Evolutionary conservation across 768 basidiomycete species (phyloP), one percentile per base, ranked within the genome.

Genomic region (Suillus bovinus): DNA sequence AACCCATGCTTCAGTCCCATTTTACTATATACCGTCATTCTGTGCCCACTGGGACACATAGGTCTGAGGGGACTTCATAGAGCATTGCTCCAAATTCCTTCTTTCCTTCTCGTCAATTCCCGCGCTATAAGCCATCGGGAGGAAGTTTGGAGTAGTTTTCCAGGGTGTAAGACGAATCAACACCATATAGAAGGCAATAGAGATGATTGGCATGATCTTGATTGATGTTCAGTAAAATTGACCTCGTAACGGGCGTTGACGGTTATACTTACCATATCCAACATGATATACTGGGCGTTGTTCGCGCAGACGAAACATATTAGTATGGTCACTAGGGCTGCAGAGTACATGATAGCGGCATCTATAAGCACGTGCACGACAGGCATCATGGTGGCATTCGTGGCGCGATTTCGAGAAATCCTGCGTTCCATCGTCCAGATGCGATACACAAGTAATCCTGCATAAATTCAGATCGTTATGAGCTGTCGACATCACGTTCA

Each of bases 141-240:
- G 20, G 50, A 11, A 1, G 6, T 5, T 11, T 27, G 58, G 57
- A 41, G 29, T 29, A 29, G 59, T 42, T 29, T 57, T 39, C n/a
- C 62, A 34, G 29, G 67, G 61, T 2, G 67, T 68, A 44, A 67
- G 63, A 14, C 67, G 67, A 47, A 71, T 62, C 61, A 71, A 67
- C 44, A 69, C 64, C 69, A 71, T 70, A 59, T 66, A 71, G 59
- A 71, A 71, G 20, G 69, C 61, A 29, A 71, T 67, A 7, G 70
- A 70, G 20, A 71, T 68, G 58, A 69, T 70, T 7, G 70, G 68
- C 60, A 65, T 67, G 20, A 64, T 62, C 70, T 71, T 38, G 7
- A 2, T 13, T 14, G 2, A 38, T 5, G 33, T 10, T 20, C 27
- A 39, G 31, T 2, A 54, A n/a, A 3, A 14, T 16, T 1, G n/a